Percentiles rank a stretch among this genome's conserved stretches.
These are phyloP conservation scores for Zizania palustris DNA, from an alignment of 202 grass and related monocot species.

Conservation along the genomic window DNA sequence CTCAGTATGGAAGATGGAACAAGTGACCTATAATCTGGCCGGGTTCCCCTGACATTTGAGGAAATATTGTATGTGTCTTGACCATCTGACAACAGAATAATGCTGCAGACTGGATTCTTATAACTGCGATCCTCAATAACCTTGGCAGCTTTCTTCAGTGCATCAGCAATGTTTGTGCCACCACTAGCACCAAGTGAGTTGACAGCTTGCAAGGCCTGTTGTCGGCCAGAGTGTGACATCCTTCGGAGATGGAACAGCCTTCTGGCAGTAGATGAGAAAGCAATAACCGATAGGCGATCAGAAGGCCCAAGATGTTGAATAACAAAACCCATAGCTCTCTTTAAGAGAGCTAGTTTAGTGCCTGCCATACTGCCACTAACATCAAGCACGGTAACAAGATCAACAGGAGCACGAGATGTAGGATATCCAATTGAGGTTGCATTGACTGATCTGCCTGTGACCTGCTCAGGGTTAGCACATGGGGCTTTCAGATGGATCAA, in stretches of 20 bases:
- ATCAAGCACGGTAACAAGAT: constrained; percentile 89
- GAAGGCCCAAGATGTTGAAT: constrained; percentile 90
- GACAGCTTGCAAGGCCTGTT: constrained; percentile 74
- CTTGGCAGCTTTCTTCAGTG: constrained; percentile 76
- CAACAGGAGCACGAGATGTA: constrained; percentile 67
- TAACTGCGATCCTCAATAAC: constrained; percentile 73
- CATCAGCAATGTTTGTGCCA: constrained; percentile 92
- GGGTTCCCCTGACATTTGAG: constrained; percentile 54
- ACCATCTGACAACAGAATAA: constrained; percentile 93
- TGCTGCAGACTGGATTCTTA: constrained; percentile 82
- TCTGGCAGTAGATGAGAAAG: constrained; percentile 82
- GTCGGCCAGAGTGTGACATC: constrained; percentile 83
- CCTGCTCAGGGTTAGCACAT: constrained; percentile 51
- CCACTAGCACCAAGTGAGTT: constrained; percentile 82
- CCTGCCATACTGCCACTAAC: constrained; percentile 96
- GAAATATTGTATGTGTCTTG: constrained; percentile 92
- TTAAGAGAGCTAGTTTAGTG: constrained; percentile 86
- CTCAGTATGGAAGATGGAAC: constrained; percentile 73
- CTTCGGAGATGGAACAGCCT: constrained; percentile 70
- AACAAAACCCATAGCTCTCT: constrained; percentile 94
- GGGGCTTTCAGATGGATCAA: constrained; percentile 83
- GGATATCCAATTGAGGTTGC: constrained; percentile 40
- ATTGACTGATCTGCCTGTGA: constrained; percentile 45
- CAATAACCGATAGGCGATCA: constrained; percentile 91
- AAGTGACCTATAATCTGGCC: constrained; percentile 67